Percentiles rank a stretch among this genome's conserved stretches.
Evolutionary conservation across 495 filamentous ascomycete genomes (phyloP).

Genomic region (Penicillium steckii): DNA sequence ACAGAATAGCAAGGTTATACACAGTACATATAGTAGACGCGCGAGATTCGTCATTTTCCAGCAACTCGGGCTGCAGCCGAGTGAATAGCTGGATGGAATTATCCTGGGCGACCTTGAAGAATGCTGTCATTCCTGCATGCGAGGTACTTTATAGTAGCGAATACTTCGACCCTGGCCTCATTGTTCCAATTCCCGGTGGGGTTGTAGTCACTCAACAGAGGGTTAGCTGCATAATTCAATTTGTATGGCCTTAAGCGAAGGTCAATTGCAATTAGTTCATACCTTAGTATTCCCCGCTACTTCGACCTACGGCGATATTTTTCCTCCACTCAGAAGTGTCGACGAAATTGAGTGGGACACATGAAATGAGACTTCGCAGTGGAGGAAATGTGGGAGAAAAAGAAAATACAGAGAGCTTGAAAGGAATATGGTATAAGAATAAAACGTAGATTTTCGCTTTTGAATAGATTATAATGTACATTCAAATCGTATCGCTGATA

Average conservation of each 20-base stretch:
- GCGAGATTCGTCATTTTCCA: slow-evolving; percentile 12
- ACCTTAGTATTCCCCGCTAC: slow-evolving; percentile 5
- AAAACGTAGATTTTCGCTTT: slow-evolving; percentile 1
- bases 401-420: background rate
- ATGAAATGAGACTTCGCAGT: background rate
- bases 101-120: background rate
- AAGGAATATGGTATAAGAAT: background rate
- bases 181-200: background rate
- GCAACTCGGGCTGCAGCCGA: slow-evolving; percentile 5
- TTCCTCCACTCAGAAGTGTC: slow-evolving; percentile 23
- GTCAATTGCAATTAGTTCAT: background rate
- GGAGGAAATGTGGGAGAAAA: background rate
- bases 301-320: slow-evolving; percentile 5
- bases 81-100: background rate
- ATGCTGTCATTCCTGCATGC: background rate
- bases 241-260: slow-evolving; percentile 7
- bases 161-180: background rate
- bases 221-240: background rate
- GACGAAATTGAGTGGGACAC: background rate
- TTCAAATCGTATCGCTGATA: slow-evolving; percentile 4
- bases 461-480: slow-evolving; percentile 16
- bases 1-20: slow-evolving; percentile 18
- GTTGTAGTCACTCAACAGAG: background rate
- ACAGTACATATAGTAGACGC: slow-evolving; percentile 13
- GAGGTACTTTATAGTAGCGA: background rate